Evolutionary conservation across 2,329 filamentous ascomycete genomes (phyloP), one percentile per base, ranked within the genome.

Genomic region (Meredithiella fracta): DNA sequence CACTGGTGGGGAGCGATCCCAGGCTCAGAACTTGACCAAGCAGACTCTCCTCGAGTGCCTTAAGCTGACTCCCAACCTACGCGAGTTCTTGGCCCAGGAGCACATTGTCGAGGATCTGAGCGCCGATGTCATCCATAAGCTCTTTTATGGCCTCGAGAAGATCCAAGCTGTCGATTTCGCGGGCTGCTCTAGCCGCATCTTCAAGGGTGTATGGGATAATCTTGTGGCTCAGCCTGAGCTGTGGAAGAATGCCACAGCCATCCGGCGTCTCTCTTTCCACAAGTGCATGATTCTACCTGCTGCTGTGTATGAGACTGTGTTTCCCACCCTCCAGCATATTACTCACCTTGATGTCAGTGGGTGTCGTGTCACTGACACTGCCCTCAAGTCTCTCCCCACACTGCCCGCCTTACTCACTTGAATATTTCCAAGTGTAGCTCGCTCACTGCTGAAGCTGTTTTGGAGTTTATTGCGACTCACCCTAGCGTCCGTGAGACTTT

Each of bases 291-390:
- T 79, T 52, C 73, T 92, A 3, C 77, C 84, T 1, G 71, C 82
- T 1, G 68, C 74, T 0, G 76, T 84, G 47, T 88, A 86, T 63
- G 82, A 86, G 63, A 73, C 71, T 1, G 70, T 91, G 15, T 72
- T 92, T 9, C 83, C 86, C n/a, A 78, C 79, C n/a, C 72, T 91
- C 51, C 66, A 72, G 25, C 73, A 76, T 55, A 70, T 89, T 55
- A 91, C 86, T 1, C 85, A 90, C 65, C 76, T 92, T 38, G 86
- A 92, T 64, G 74, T 90, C n/a, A 79, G 83, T 8, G 84, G 85
- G 61, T 90, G 86, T 1, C 78, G 83, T 61, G 79, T 92, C 62
- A 89, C 82, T 34, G 79, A 88, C 65, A 70, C 73, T 23, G 85
- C 86, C 3, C 73, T 92, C 15, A 71, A 77, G 62, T 79, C 79